Base-by-base conservation (phyloP, 768 basidiomycete species). In the Boletus rubropictus region DNA sequence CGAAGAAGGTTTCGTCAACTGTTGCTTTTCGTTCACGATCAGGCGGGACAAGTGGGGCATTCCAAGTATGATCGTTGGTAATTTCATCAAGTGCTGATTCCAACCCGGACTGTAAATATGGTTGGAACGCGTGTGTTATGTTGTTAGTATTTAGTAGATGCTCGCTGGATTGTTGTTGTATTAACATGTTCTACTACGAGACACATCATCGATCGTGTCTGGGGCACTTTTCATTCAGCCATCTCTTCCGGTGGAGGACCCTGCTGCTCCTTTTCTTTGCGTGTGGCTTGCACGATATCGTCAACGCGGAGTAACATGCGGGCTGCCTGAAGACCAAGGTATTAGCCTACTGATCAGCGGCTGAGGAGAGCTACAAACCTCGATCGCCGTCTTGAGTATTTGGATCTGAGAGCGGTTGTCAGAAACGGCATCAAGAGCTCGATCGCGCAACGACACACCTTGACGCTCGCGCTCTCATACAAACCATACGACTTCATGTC, bases 401-500 rank as follows among this genome's bases (percentile, higher is more conserved):
- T 98, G 95, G 29, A 95, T 86, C 86, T 86, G 53, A 2, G 14
- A 21, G n/a, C 2, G 0, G 20, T 9, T 0, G 17, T 55, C 20
- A 48, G 39, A n/a, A 28, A 37, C 31, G 29, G 20, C 8, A 18
- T 8, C 3, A 24, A 51, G 18, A 9, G n/a, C 21, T 6, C 5
- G 29, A 24, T 33, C 31, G 29, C 17, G 28, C 20, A 21, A 12
- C 2, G 14, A 49, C 63, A 20, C 49, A 84, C 82, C 77, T 98
- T 98, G 62, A 99, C 95, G 55, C 90, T 92, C 5, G 95, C 93
- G 29, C 88, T 91, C 71, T 99, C 96, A 55, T 90, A 90, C 50
- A 99, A 70, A 1, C 93, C 93, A 65, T 97, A 96, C 38, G 72
- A 69, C 64, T 91, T 93, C 95, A 97, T 97, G 64, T 97, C 90